Conservation (phyloP, 768 basidiomycete species). For the Cystobasidium onofrii region DNA sequence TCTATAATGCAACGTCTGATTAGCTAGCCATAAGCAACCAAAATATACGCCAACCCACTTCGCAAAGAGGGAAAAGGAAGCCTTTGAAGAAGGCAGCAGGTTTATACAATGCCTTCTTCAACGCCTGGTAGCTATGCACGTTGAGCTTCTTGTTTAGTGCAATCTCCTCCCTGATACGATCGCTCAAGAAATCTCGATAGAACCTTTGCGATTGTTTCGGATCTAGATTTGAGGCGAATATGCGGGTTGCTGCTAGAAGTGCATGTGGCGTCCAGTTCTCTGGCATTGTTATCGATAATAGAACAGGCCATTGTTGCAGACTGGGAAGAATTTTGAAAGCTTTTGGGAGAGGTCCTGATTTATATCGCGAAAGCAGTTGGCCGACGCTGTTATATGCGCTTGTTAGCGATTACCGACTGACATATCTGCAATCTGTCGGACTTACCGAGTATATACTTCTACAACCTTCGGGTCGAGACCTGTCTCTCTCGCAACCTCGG, state of each 20-base stretch:
- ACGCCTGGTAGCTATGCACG: slow-evolving; percentile 85
- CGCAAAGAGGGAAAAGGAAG: slow-evolving; percentile 86
- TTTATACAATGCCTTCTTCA: slow-evolving; percentile 88
- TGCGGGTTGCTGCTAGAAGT: slow-evolving; percentile 83
- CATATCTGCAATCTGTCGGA: slow-evolving; percentile 29
- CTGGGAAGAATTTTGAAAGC: slow-evolving; percentile 97
- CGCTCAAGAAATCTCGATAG: slow-evolving; percentile 80
- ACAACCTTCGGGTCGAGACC: slow-evolving; percentile 88
- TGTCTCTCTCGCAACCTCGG: slow-evolving; percentile 62
- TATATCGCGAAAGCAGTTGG: slow-evolving; percentile 72
- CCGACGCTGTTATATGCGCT: slow-evolving; percentile 59
- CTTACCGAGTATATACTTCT: slow-evolving; percentile 84
- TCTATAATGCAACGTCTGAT: slow-evolving; percentile 46
- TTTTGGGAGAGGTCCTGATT: slow-evolving; percentile 88
- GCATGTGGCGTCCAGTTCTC: slow-evolving; percentile 94
- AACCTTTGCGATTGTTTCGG: slow-evolving; percentile 87
- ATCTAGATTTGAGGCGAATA: slow-evolving; percentile 94
- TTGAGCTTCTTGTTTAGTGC: slow-evolving; percentile 68
- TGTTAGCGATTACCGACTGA: neutral
- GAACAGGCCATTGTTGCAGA: slow-evolving; percentile 87
- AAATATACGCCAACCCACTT: slow-evolving; percentile 52
- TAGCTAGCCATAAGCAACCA: neutral
- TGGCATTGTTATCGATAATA: slow-evolving; percentile 83
- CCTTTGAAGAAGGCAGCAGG: slow-evolving; percentile 98
- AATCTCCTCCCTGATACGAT: slow-evolving; percentile 83